A percentile compares a stretch with the other conserved stretches of the same genome.
These are phyloP conservation scores for Saccharomyces hybrid DNA, from an alignment of 1,139 yeast genomes.

Conservation along the genomic window DNA sequence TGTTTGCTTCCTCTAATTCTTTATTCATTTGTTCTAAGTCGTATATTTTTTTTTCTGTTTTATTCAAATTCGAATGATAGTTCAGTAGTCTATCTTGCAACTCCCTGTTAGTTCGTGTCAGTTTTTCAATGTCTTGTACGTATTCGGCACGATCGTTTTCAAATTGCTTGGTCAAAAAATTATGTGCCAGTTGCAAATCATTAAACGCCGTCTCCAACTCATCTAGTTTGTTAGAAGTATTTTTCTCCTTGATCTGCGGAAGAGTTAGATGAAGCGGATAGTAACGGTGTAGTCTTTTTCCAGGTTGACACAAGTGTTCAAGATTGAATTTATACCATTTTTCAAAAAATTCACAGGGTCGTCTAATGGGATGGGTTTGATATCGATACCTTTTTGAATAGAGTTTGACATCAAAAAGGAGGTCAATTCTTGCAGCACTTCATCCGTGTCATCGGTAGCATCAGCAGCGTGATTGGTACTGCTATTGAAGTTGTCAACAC, in stretches of 20 bases:
- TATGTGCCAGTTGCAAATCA: slow-evolving; percentile 32
- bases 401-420: slow-evolving; percentile 27
- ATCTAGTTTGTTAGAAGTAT: slow-evolving; percentile 4
- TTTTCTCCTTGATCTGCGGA: slow-evolving; percentile 4
- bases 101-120: slow-evolving; percentile 26
- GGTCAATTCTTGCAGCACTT: slow-evolving; percentile 24
- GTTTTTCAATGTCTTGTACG: slow-evolving; percentile 25
- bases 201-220: slow-evolving; percentile 27
- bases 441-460: slow-evolving; percentile 8
- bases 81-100: slow-evolving; percentile 27
- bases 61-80: slow-evolving; percentile 20
- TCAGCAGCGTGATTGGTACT: slow-evolving; percentile 4
- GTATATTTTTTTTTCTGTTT: slow-evolving; percentile 15
- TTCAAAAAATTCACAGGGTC: slow-evolving; percentile 25
- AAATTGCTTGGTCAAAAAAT: slow-evolving; percentile 29
- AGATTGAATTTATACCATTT: slow-evolving; percentile 21
- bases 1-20: slow-evolving; percentile 7
- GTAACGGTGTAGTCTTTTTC: slow-evolving; percentile 1
- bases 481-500: not conserved
- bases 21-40: slow-evolving; percentile 10
- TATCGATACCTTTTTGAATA: slow-evolving; percentile 24
- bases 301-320: slow-evolving; percentile 6
- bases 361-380: slow-evolving; percentile 19
- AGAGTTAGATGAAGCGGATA: not conserved
- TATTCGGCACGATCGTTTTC: slow-evolving; percentile 29